Evolutionary conservation across 2,329 filamentous ascomycete species (phyloP), one percentile per base, ranked within the genome.

Genomic region (Gyromitra esculenta): DNA sequence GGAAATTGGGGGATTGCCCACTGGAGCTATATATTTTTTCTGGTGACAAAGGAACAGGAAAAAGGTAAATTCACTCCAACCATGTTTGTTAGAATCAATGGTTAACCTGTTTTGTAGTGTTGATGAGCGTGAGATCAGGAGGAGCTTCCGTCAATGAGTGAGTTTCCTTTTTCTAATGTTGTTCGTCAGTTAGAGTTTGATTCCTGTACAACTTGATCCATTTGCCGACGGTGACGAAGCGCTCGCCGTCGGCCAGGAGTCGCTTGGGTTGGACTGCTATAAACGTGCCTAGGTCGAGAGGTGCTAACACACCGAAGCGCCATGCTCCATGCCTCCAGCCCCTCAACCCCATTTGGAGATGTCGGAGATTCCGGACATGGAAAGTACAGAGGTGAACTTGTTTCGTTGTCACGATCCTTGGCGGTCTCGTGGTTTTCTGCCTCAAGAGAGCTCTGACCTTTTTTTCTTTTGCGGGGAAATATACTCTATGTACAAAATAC

Each of bases 21-120:
- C 86, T 99, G 52, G 90, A 91, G 8, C 86, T 97, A 57, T 97
- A 93, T 83, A 89, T 92, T 5, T 98, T 98, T 84, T 91, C 87
- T 78, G 75, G 65, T 25, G 73, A 79, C 80, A 91, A 89, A 80
- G 83, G 90, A 90, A 83, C 86, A 90, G 0, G 88, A 89, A 57
- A 89, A 87, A 81, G 90, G 89, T 90, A 82, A 80, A 87, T 82
- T 39, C 11, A 73, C 9, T 60, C 67, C 43, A 13, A 56, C 41
- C 48, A 18, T 21, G 18, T 56, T 31, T 48, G 56, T 18, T 59
- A 43, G 64, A 71, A 48, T 13, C 13, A n/a, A 64, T 60, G 43
- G 35, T 59, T 54, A 65, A 15, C 15, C 25, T 31, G 48, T 15
- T 37, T 13, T 57, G 43, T 69, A 77, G 52, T 74, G 45, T 48